Evolutionary conservation across 495 filamentous ascomycete genomes (phyloP), one percentile per base, ranked within the genome.

Genomic region (Talaromyces liani): DNA sequence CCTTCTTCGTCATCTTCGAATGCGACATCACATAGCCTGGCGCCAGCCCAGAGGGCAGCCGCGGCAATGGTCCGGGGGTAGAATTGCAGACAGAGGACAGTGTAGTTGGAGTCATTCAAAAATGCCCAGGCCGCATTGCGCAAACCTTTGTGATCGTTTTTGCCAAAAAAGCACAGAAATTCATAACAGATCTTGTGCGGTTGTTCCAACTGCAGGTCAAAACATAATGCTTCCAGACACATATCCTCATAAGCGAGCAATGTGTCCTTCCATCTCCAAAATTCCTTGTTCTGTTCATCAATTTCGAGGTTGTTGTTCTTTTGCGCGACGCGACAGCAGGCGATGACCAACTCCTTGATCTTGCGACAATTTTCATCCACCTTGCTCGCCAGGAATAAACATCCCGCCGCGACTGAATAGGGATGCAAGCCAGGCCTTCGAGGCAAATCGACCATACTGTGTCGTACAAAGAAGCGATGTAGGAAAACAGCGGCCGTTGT

Each of bases 251-350:
- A 88, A 65, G 87, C 85, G 2, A 97, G 80, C 54, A 99, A 93
- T 61, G 87, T 92, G 69, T 99, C 94, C 56, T 90, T 85, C 94
- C 94, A 98, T 70, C 86, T 82, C 94, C 94, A 98, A 71, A 90
- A 98, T 65, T 98, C 94, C 66, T 96, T 97, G 49, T 87, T 91
- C 72, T 97, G 92, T 72, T 97, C 94, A 69, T 98, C 93, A 25
- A 98, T 88, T 10, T 89, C 73, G 60, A 96, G 82, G 68, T 91
- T 87, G 7, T 89, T 79, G 67, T 98, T 89, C 76, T 98, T 98
- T 72, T 96, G 93, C 31, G 93, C 95, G 14, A 97, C 93, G 64
- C 92, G 91, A 58, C 91, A 92, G 68, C 93, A 95, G 0, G 93
- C 91, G 24, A 96, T 85, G 63, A 98, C 90, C 34, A 98, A 78